Base-by-base conservation (phyloP, 768 basidiomycete genomes). In the Candolleomyces efflorescens region DNA sequence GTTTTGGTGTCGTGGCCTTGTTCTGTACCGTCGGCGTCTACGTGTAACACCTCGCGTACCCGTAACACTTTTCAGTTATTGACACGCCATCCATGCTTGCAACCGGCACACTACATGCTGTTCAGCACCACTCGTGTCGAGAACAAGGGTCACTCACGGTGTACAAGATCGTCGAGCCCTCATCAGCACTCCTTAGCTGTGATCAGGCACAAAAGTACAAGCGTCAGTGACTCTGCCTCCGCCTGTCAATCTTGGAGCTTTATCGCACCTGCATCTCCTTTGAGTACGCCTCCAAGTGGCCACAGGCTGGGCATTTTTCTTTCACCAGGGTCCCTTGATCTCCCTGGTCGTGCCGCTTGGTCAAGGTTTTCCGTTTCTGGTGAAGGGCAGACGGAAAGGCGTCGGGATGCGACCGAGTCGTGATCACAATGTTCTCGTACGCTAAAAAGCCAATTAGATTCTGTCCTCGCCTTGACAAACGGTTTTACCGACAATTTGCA, bases 161-260 rank as follows among this genome's bases (percentile, higher is more conserved):
- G 71, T 95, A 97, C 70, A 96, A 87, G 65, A 95, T 86, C 12
- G 94, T 97, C 32, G 92, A 91, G 3, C 94, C 94, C 78, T 96
- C 94, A 71, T 96, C 94, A 39, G 92, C 94, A 62, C 92, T 91
- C 51, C 94, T 84, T 69, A 91, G 75, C 90, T 92, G 68, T 41
- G 46, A 20, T 27, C 20, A 60, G 53, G 17, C 36, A n/a, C 23
- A 50, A 37, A 13, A 54, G 55, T 61, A 51, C 59, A 53, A 55
- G 44, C 20, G 37, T 37, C 27, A 18, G 38, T 32, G 18, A 37
- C 9, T 32, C 18, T 22, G 23, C 11, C 7, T 32, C 18, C 23
- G 23, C 11, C 7, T 32, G 32, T 32, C 32, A 32, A 7, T 5
- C 27, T 4, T 53, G 37, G 18, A 41, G 48, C 18, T 36, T 17